Conservation (phyloP, 257 asterid genomes). For the Solanum rostratum region DNA sequence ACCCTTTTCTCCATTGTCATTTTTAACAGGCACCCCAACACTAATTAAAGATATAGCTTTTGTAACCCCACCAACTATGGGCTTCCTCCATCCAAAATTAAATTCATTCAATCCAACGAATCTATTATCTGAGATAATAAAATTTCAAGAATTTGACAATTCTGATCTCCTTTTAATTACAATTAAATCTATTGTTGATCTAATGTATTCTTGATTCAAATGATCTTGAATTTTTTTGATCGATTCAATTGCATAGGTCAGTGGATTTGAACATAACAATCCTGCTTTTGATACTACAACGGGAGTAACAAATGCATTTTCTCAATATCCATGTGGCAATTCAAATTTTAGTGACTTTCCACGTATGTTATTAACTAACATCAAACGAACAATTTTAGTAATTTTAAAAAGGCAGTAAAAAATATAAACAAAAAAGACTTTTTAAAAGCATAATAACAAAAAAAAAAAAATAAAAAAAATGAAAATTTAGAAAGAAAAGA, state of each 20-base stretch:
- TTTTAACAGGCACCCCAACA: neutral
- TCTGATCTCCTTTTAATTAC: neutral
- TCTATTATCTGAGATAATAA: neutral
- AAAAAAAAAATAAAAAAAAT: too few relatives aligned
- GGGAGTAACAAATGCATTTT: conserved; percentile 1
- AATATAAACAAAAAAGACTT: too few relatives aligned
- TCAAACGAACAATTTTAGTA: neutral
- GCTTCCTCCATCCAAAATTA: conserved; percentile 1
- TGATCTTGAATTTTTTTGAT: neutral
- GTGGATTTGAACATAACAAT: neutral
- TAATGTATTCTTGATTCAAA: conserved; percentile 5
- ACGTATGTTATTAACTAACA: neutral
- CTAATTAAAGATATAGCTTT: neutral
- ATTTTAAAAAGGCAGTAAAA: too few relatives aligned
- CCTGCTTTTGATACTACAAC: neutral
- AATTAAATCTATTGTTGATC: conserved; percentile 5
- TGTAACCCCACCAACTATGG: neutral
- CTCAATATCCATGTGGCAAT: conserved; percentile 2
- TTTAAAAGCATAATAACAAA: too few relatives aligned
- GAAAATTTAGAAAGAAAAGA: too few relatives aligned
- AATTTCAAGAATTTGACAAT: neutral
- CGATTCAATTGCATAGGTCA: neutral
- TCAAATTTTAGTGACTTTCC: neutral
- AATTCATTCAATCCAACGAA: neutral
- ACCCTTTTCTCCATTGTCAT: too few relatives aligned